Evolutionary conservation across 768 basidiomycete species (phyloP).

Genomic region (Tylopilus felleus): DNA sequence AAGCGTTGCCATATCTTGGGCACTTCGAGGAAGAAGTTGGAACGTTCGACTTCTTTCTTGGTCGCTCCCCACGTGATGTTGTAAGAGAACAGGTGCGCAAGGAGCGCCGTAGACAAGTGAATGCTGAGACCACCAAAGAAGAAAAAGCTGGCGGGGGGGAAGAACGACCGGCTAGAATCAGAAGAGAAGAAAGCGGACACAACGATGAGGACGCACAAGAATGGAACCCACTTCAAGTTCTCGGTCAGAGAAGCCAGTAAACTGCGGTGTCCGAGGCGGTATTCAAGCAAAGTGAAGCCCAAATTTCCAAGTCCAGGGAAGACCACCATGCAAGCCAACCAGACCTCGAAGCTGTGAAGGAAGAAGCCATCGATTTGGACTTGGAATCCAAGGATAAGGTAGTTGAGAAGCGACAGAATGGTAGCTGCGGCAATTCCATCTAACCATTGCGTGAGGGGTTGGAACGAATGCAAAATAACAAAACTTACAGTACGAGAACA

Average conservation of each 20-base stretch:
- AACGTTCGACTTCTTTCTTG: slow-evolving; percentile 80
- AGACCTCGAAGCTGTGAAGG: slow-evolving; percentile 77
- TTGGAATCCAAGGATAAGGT: slow-evolving; percentile 69
- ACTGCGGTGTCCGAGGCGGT: slow-evolving; percentile 54
- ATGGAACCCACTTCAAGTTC: slow-evolving; percentile 33
- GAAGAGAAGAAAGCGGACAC: neutral
- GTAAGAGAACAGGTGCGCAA: slow-evolving; percentile 57
- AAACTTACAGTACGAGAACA: slow-evolving; percentile 50
- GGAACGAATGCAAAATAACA: neutral
- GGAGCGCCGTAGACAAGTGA: slow-evolving; percentile 49
- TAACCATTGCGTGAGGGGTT: neutral
- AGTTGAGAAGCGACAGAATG: slow-evolving; percentile 69
- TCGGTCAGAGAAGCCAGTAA: slow-evolving; percentile 22
- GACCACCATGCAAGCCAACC: slow-evolving; percentile 72
- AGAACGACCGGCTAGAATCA: neutral
- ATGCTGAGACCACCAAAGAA: slow-evolving; percentile 56
- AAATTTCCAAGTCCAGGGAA: slow-evolving; percentile 73
- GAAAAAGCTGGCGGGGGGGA: slow-evolving; percentile 34
- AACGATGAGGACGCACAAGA: slow-evolving; percentile 29
- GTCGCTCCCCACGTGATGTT: slow-evolving; percentile 60
- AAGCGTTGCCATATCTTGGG: slow-evolving; percentile 81
- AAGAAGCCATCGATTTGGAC: slow-evolving; percentile 71
- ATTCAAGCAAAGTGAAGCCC: slow-evolving; percentile 73
- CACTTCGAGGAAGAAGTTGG: slow-evolving; percentile 91
- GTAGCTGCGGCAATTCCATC: slow-evolving; percentile 64